Conservation (phyloP, 2,329 filamentous ascomycete species). For the Sphaerulina populicola region DNA sequence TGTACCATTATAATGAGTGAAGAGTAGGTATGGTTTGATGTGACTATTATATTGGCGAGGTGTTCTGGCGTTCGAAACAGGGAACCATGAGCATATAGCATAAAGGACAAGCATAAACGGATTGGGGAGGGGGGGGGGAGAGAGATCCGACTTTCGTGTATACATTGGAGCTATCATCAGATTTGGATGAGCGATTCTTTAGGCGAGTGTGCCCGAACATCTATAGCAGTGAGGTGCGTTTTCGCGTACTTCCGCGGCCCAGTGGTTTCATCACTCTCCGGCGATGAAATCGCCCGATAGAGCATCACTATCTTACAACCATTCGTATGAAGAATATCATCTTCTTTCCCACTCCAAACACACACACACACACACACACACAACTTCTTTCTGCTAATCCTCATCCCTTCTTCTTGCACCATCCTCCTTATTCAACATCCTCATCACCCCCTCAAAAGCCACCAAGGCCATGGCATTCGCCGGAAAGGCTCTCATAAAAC, state of each 20-base stretch:
- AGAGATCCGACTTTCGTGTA: background rate
- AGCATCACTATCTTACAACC: too few species aligned
- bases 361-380: too few species aligned
- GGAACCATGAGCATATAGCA: conserved; percentile 2
- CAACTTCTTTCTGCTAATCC: too few species aligned
- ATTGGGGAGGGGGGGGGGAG: background rate
- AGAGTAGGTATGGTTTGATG: conserved; percentile 16
- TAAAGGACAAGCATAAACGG: background rate
- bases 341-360: background rate
- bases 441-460: conserved; percentile 73
- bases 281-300: too few species aligned
- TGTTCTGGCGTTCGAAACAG: conserved; percentile 1
- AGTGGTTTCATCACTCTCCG: too few species aligned
- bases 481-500: conserved; percentile 87
- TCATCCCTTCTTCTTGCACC: background rate
- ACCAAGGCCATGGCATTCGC: conserved; percentile 91
- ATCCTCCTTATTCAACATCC: conserved; percentile 20
- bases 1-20: conserved; percentile 39
- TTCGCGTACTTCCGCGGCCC: too few species aligned
- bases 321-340: too few species aligned
- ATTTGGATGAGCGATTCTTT: background rate
- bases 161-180: background rate
- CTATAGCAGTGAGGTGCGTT: too few species aligned
- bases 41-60: conserved; percentile 4
- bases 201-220: background rate